These are phyloP conservation scores for Leccinum boreale DNA, from an alignment of 768 basidiomycete genomes.

Conservation along the genomic window DNA sequence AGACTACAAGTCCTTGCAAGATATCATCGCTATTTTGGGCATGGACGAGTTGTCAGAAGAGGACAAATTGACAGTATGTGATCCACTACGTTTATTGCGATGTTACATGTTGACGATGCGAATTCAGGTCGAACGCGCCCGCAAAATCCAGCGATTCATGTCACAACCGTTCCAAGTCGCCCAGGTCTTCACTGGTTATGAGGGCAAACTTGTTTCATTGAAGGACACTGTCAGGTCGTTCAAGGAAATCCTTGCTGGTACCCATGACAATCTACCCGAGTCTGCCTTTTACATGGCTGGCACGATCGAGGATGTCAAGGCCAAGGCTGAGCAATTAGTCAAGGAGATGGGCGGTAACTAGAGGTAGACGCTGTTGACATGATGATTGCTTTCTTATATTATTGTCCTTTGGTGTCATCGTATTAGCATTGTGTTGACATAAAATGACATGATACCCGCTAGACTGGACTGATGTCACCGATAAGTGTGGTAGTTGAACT, in stretches of 20 bases:
- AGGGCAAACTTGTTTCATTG: slow-evolving; percentile 93
- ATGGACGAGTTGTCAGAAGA: slow-evolving; percentile 99
- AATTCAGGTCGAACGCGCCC: slow-evolving; percentile 86
- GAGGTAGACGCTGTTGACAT: slow-evolving; percentile 16
- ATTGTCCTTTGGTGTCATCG: slow-evolving; percentile 1
- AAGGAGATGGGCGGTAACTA: slow-evolving; percentile 77
- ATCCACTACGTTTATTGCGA: background rate
- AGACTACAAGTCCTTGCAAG: slow-evolving; percentile 95
- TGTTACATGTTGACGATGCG: slow-evolving; percentile 2
- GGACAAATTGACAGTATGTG: slow-evolving; percentile 80
- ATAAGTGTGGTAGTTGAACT: background rate
- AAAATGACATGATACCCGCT: slow-evolving; percentile 9
- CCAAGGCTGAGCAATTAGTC: slow-evolving; percentile 95
- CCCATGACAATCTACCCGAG: slow-evolving; percentile 88
- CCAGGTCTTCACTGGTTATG: slow-evolving; percentile 99
- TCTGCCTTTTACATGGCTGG: slow-evolving; percentile 98
- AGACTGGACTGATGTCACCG: background rate
- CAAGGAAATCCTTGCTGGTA: slow-evolving; percentile 93
- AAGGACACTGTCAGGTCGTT: slow-evolving; percentile 97
- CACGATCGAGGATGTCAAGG: slow-evolving; percentile 95
- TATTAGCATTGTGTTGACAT: slow-evolving; percentile 11
- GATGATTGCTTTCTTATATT: slow-evolving; percentile 6
- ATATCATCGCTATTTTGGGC: slow-evolving; percentile 99
- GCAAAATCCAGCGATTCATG: slow-evolving; percentile 99
- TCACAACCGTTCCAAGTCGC: slow-evolving; percentile 99